These are phyloP conservation scores for Cladorrhinum sp. DNA, from an alignment of 2,329 filamentous ascomycete species.

Conservation along the genomic window DNA sequence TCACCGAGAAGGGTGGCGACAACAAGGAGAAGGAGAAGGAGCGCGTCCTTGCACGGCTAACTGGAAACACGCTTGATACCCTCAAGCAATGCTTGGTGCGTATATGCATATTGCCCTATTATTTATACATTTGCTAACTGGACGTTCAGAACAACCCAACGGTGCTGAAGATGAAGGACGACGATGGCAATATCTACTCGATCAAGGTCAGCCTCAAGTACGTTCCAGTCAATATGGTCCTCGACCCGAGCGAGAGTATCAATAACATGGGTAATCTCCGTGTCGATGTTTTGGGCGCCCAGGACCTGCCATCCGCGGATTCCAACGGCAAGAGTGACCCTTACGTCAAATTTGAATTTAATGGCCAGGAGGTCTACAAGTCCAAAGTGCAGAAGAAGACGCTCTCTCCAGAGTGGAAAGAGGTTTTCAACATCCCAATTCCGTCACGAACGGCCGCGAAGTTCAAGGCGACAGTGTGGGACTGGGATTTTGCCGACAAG, in stretches of 20 bases:
- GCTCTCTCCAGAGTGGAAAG: conserved; percentile 90
- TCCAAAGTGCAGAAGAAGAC: conserved; percentile 97
- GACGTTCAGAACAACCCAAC: conserved; percentile 76
- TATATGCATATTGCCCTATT: conserved; percentile 20
- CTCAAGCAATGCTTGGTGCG: conserved; percentile 81
- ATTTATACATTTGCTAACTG: conserved; percentile 17
- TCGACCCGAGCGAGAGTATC: conserved; percentile 94
- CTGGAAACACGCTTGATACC: conserved; percentile 80
- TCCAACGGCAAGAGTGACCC: conserved; percentile 96
- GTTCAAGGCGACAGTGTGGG: conserved; percentile 79
- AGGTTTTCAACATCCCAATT: conserved; percentile 83
- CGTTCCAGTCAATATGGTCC: conserved; percentile 87
- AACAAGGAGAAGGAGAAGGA: conserved; percentile 66
- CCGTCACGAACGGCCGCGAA: conserved; percentile 81
- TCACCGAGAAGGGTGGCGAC: conserved; percentile 75
- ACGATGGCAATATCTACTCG: conserved; percentile 71
- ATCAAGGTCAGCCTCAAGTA: conserved; percentile 93
- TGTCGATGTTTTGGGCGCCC: conserved; percentile 85
- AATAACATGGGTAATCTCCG: conserved; percentile 97
- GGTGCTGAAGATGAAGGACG: conserved; percentile 72
- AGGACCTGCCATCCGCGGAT: conserved; percentile 87
- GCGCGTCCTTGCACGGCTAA: conserved; percentile 74
- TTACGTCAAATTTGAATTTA: conserved; percentile 90
- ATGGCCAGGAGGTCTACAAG: conserved; percentile 88
- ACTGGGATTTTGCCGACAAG: conserved; percentile 96